Conservation (phyloP, 108 stramenopile species). For the Pseudonitzschia delicatissima region DNA sequence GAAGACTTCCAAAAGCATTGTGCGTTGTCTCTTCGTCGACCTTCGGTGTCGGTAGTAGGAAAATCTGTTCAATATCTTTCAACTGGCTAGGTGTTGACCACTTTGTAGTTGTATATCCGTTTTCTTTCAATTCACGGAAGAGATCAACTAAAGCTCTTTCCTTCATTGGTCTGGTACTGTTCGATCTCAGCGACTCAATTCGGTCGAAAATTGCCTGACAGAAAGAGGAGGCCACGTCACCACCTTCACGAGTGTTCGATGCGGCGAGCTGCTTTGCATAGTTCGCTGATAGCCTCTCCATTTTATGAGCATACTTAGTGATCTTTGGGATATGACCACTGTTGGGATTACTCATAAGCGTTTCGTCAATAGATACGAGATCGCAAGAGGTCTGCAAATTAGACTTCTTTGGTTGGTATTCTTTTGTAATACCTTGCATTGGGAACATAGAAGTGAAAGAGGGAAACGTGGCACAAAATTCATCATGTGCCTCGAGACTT, state of each 20-base stretch:
- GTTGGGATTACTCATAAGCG: background rate
- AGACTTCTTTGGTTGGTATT: background rate
- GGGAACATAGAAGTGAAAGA: slow-evolving; percentile 33
- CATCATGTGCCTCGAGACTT: slow-evolving; percentile 23
- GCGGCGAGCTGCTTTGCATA: background rate
- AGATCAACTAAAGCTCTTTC: slow-evolving; percentile 89
- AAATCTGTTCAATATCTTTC: slow-evolving; percentile 50
- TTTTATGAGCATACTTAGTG: slow-evolving; percentile 50
- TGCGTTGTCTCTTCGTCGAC: slow-evolving; percentile 6
- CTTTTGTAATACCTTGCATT: background rate
- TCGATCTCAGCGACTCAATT: slow-evolving; percentile 69
- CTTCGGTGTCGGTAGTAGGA: slow-evolving; percentile 63
- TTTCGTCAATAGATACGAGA: slow-evolving; percentile 1
- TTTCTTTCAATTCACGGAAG: slow-evolving; percentile 74
- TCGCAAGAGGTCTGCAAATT: background rate
- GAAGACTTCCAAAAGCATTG: background rate
- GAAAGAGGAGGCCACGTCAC: slow-evolving; percentile 47
- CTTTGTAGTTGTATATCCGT: slow-evolving; percentile 68
- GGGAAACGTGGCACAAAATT: slow-evolving; percentile 27
- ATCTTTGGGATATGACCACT: slow-evolving; percentile 14
- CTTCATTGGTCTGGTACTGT: slow-evolving; percentile 86
- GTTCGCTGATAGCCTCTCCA: slow-evolving; percentile 33
- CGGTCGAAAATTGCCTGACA: slow-evolving; percentile 80
- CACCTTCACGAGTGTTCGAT: slow-evolving; percentile 43
- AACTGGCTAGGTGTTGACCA: slow-evolving; percentile 70